These are phyloP conservation scores for Cyclotella kingstonii DNA, from an alignment of 108 stramenopile species.

Conservation along the genomic window DNA sequence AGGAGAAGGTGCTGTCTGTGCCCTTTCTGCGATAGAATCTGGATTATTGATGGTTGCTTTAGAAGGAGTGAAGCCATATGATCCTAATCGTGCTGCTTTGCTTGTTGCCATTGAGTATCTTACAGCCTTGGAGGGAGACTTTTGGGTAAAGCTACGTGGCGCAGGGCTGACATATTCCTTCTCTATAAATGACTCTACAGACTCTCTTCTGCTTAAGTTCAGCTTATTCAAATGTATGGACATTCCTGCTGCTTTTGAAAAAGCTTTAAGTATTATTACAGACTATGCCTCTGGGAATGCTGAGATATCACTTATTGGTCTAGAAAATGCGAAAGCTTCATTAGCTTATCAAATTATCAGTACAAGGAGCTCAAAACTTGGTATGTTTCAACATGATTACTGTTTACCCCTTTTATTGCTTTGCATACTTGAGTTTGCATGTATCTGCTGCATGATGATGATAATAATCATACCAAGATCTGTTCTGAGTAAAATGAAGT, in stretches of 20 bases:
- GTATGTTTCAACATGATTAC: constrained; percentile 15
- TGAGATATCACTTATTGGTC: constrained; percentile 20
- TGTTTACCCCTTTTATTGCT: too few species aligned
- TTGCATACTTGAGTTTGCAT: too few species aligned
- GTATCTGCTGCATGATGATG: constrained; percentile 29
- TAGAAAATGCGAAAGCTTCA: constrained; percentile 46
- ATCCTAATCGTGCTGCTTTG: constrained; percentile 33
- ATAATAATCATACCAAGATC: constrained; percentile 29
- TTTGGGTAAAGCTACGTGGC: constrained; percentile 50
- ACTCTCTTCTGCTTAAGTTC: constrained; percentile 32
- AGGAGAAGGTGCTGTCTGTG: constrained; percentile 34
- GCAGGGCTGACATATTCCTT: constrained; percentile 46
- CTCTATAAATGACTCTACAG: constrained; percentile 36
- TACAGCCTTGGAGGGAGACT: constrained; percentile 50
- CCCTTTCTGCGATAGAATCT: constrained; percentile 40
- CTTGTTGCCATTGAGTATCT: constrained; percentile 51
- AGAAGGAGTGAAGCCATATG: constrained; percentile 35
- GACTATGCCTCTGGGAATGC: constrained; percentile 37
- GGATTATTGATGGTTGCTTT: constrained; percentile 34
- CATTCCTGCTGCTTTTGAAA: constrained; percentile 38
- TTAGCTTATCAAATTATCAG: constrained; percentile 45
- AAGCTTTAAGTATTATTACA: constrained; percentile 35
- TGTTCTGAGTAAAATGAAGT: constrained; percentile 35
- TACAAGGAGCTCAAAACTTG: constrained; percentile 35
- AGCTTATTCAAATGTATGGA: constrained; percentile 44